Conservation (phyloP, 2,329 filamentous ascomycete species). For the Colletotrichum filicis region DNA sequence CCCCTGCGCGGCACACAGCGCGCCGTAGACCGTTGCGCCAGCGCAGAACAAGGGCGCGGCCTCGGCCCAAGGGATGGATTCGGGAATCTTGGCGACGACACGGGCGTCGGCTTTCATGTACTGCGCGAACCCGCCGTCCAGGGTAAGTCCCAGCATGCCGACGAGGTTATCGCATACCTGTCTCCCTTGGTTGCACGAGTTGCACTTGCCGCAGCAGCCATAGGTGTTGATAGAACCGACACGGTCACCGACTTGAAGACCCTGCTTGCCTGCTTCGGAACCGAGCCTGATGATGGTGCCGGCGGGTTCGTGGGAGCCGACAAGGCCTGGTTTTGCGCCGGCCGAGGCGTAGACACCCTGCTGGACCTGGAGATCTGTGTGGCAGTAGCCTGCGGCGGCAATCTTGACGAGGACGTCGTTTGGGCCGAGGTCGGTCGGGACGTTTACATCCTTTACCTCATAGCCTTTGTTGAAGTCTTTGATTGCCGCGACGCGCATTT, state of each 20-base stretch:
- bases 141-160: conserved; percentile 39
- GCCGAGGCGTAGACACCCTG: conserved; percentile 36
- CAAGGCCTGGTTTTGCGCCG: conserved; percentile 36
- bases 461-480: conserved; percentile 33
- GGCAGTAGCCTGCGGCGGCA: conserved; percentile 36
- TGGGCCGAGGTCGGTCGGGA: conserved; percentile 32
- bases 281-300: conserved; percentile 69
- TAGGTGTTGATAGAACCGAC: conserved; percentile 51
- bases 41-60: conserved; percentile 44
- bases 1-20: conserved; percentile 34
- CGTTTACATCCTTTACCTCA: conserved; percentile 33
- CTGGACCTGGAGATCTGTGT: conserved; percentile 36
- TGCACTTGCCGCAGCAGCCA: conserved; percentile 38
- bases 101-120: conserved; percentile 41
- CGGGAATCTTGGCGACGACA: conserved; percentile 41
- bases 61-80: conserved; percentile 35
- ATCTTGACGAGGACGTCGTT: conserved; percentile 37
- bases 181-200: conserved; percentile 36
- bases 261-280: conserved; percentile 41
- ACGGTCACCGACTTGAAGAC: conserved; percentile 63
- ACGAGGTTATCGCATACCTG: conserved; percentile 39
- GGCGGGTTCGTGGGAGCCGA: conserved; percentile 72
- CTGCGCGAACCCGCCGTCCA: conserved; percentile 42
- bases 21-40: conserved; percentile 41
- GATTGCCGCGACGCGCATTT: conserved; percentile 47